Percentiles rank a stretch among this genome's conserved stretches.
These are phyloP conservation scores for Albophoma yamanashiensis DNA, from an alignment of 2,329 filamentous ascomycete species.

Conservation along the genomic window DNA sequence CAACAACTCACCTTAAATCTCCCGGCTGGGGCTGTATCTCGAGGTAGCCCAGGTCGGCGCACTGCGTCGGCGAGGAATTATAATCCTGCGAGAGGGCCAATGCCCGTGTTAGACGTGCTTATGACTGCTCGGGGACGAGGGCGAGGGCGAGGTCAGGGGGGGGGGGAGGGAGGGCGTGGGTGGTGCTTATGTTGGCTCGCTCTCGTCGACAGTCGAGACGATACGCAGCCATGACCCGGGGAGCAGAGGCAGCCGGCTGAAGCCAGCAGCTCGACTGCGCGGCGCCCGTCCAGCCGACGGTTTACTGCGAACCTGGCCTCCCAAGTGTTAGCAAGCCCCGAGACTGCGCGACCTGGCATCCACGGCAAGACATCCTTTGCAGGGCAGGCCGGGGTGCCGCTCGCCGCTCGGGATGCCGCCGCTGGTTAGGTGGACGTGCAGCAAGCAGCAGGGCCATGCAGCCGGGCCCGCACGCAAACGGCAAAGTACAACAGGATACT, in stretches of 20 bases:
- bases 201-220: not conserved
- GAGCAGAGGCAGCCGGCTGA: not conserved
- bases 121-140: not conserved
- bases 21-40: slow-evolving; percentile 34
- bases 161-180: not conserved
- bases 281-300: not conserved
- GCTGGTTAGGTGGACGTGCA: slow-evolving; percentile 9
- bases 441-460: slow-evolving; percentile 7
- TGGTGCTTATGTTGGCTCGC: not conserved
- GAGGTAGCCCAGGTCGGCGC: slow-evolving; percentile 40
- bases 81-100: slow-evolving; percentile 36
- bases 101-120: slow-evolving; percentile 10
- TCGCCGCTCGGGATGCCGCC: slow-evolving; percentile 7
- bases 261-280: not conserved
- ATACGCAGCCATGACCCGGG: not conserved
- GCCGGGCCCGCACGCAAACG: slow-evolving; percentile 7
- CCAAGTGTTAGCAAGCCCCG: slow-evolving; percentile 2
- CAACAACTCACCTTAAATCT: slow-evolving; percentile 45
- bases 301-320: slow-evolving; percentile 2
- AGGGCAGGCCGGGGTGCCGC: slow-evolving; percentile 3
- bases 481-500: slow-evolving; percentile 12
- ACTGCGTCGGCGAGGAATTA: slow-evolving; percentile 38
- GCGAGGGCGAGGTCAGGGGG: not conserved
- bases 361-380: slow-evolving; percentile 8
- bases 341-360: not conserved